Percentiles rank a stretch among this genome's conserved stretches.
Conservation (phyloP, 225 moss, liverwort and hornwort genomes). For the Antitrichia curtipendula region DNA sequence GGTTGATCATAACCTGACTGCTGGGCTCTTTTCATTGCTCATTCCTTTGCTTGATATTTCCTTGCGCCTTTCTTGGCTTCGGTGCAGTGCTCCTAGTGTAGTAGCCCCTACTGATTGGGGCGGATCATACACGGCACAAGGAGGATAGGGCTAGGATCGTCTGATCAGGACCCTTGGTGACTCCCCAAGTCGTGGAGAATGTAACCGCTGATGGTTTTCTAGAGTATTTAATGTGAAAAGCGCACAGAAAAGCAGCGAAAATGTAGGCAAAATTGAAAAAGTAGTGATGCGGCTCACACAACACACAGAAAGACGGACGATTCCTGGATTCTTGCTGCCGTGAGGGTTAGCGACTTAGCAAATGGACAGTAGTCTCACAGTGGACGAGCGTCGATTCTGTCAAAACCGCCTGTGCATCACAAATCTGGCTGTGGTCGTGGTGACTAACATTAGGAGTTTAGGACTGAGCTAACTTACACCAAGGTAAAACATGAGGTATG, state of each 20-base stretch:
- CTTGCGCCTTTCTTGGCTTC: neutral
- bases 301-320: neutral
- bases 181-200: neutral
- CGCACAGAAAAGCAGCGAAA: neutral
- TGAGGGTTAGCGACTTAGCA: neutral
- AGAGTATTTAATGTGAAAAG: neutral
- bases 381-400: neutral
- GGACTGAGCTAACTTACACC: neutral
- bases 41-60: neutral
- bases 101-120: neutral
- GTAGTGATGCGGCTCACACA: neutral
- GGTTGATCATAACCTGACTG: neutral
- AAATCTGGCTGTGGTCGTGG: neutral
- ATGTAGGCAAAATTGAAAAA: neutral
- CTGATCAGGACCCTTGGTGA: neutral
- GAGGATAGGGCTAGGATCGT: neutral
- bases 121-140: neutral
- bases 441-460: neutral
- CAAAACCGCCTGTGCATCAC: neutral
- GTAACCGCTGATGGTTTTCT: neutral
- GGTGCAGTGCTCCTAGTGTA: neutral
- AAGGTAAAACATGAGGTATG: neutral
- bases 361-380: neutral
- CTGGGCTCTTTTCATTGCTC: neutral
- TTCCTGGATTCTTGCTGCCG: neutral